These are phyloP conservation scores for Hirschfeldia incana DNA, from an alignment of 345 rosid genomes.

Conservation along the genomic window DNA sequence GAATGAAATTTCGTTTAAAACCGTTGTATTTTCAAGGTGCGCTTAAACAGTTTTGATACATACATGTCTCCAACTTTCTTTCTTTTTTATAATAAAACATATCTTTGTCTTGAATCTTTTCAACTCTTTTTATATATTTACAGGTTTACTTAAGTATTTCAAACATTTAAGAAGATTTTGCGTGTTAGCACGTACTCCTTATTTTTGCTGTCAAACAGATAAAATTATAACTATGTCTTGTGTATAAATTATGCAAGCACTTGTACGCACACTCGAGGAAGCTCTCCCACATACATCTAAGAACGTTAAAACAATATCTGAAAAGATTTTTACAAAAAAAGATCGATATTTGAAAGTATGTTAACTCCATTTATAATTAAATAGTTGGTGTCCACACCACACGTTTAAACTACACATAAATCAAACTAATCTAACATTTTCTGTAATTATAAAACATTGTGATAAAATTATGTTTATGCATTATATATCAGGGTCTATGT, in stretches of 20 bases:
- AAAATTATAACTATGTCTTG: not conserved
- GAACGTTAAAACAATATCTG: constrained; percentile 23
- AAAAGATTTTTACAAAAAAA: not conserved
- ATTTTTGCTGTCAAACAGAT: not conserved
- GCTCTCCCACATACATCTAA: not conserved
- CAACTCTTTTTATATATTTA: not conserved
- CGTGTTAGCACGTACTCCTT: not conserved
- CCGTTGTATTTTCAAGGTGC: not conserved
- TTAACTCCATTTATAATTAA: constrained; percentile 8
- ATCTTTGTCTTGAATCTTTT: not conserved
- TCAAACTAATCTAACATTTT: constrained; percentile 8
- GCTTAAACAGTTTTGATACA: not conserved
- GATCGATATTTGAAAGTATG: not conserved
- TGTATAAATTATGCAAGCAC: not conserved
- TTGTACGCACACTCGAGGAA: not conserved
- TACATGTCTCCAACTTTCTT: not conserved
- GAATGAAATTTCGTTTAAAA: not conserved
- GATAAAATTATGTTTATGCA: not conserved
- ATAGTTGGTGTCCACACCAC: constrained; percentile 13
- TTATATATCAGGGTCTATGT: not conserved
- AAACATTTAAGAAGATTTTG: not conserved
- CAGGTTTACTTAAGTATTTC: not conserved
- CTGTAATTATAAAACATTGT: not conserved
- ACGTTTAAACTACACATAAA: not conserved
- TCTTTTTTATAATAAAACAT: not conserved